Percentiles rank a stretch among this genome's conserved stretches.
phyloP scores from a whole-genome alignment of 2,329 filamentous ascomycete species.

The Monosporascus sp. region DNA sequence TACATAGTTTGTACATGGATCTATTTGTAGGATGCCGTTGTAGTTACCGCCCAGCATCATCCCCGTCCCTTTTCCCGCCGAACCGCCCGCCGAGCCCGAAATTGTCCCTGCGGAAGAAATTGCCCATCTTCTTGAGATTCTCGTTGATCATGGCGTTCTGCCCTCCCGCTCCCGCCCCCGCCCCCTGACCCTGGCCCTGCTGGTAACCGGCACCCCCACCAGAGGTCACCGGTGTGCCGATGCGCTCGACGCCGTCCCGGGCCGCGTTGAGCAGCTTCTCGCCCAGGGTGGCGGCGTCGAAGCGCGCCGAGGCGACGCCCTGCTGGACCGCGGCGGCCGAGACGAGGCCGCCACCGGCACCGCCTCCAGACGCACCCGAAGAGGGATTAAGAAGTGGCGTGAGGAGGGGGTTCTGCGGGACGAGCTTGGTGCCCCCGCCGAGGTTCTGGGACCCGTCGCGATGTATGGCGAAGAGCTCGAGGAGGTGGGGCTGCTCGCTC shows the following conservation, averaged over 20 bases:
- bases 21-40: too few relatives aligned
- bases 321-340: constrained; percentile 28
- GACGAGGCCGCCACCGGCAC: constrained; percentile 34
- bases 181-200: constrained; percentile 12
- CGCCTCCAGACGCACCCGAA: constrained; percentile 1
- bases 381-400: constrained; percentile 55
- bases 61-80: constrained; percentile 58
- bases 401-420: constrained; percentile 64
- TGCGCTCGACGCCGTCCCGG: constrained; percentile 72
- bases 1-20: too few relatives aligned
- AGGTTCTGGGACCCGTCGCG: constrained; percentile 68
- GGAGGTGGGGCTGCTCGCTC: constrained; percentile 71
- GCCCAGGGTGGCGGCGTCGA: constrained; percentile 78
- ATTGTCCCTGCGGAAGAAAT: constrained; percentile 89
- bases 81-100: constrained; percentile 70
- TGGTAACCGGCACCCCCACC: constrained; percentile 28
- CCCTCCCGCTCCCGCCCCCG: constrained; percentile 35
- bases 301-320: constrained; percentile 38
- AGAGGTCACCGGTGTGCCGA: constrained; percentile 52
- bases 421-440: constrained; percentile 50
- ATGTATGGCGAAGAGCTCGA: constrained; percentile 79
- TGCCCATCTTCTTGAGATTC: constrained; percentile 91
- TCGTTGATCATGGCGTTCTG: constrained; percentile 65
- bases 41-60: constrained; percentile 3
- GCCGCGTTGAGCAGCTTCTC: constrained; percentile 86